Base-by-base conservation (phyloP, 202 grass and related monocot genomes). In the Carex arenaria region DNA sequence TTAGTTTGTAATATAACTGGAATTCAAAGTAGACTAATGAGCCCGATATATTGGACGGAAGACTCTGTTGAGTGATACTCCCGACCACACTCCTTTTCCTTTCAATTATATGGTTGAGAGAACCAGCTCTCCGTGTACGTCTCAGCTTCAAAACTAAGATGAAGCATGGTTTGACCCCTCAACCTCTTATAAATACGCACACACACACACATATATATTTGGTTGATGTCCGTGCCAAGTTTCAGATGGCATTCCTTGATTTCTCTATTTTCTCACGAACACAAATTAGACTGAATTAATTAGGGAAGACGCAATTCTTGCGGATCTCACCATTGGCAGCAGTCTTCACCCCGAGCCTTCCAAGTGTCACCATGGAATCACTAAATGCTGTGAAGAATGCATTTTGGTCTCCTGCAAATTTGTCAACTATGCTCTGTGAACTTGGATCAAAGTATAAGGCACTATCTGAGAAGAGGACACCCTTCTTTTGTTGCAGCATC, bases 391-490 rank as follows among this genome's bases (percentile, higher is more conserved):
- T 30, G 26, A 97, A 97, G 86, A 97, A 97, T 0, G 5, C 67
- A 22, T 47, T 42, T 84, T 97, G 86, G 60, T 77, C 75, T 1
- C 1, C 49, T 4, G 91, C 90, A 17, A 90, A 94, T 2, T 18
- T 53, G 54, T 81, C 14, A 2, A 97, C 91, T 5, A 72, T 75
- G 0, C 3, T 10, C 20, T 3, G 61, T 4, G 94, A 84, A 3
- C 59, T 18, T 6, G 0, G 4, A 22, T 97, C 88, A 1, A 60
- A 32, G 82, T 85, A 83, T 19, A 94, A 87, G 12, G 19, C 83
- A 75, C 93, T 75, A 77, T 97, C 89, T 63, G 94, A 94, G 80
- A 87, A 88, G 82, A 92, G 87, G 51, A 97, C 90, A n/a, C 94
- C 94, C 19, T 87, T 36, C 31, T 89, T 87, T 0, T 87, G 34